Percentiles rank a stretch among this genome's conserved stretches.
Conservation (phyloP, 2,329 filamentous ascomycete genomes). For the Alternaria brassicicola region DNA sequence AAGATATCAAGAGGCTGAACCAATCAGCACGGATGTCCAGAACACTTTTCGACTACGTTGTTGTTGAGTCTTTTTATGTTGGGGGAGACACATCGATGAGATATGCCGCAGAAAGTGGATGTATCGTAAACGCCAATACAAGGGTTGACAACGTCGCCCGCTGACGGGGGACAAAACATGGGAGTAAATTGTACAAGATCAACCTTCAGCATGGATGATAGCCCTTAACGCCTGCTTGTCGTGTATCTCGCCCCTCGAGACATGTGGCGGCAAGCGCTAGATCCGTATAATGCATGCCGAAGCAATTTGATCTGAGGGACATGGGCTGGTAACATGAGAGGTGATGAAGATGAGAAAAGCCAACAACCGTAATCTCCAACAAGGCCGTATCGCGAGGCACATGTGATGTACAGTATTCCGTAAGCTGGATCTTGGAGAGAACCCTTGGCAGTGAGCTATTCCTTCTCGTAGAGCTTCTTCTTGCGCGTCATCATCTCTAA, state of each 20-base stretch:
- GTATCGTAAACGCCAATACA: neutral
- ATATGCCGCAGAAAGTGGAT: neutral
- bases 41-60: neutral
- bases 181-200: neutral
- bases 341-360: neutral
- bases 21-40: neutral
- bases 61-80: neutral
- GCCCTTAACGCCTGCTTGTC: neutral
- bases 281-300: neutral
- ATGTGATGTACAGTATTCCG: neutral
- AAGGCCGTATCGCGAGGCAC: neutral
- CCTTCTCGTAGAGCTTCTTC: conserved; percentile 44
- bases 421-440: neutral
- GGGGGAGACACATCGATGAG: neutral
- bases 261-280: neutral
- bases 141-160: neutral
- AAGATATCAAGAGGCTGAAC: neutral
- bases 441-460: neutral
- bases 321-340: neutral
- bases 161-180: neutral
- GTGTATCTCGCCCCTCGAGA: neutral
- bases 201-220: neutral
- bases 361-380: neutral
- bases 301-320: neutral
- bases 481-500: conserved; percentile 43